Evolutionary conservation across 1,139 yeast genomes (phyloP), one percentile per base, ranked within the genome.

Genomic region (Groenewaldozyma sp.): DNA sequence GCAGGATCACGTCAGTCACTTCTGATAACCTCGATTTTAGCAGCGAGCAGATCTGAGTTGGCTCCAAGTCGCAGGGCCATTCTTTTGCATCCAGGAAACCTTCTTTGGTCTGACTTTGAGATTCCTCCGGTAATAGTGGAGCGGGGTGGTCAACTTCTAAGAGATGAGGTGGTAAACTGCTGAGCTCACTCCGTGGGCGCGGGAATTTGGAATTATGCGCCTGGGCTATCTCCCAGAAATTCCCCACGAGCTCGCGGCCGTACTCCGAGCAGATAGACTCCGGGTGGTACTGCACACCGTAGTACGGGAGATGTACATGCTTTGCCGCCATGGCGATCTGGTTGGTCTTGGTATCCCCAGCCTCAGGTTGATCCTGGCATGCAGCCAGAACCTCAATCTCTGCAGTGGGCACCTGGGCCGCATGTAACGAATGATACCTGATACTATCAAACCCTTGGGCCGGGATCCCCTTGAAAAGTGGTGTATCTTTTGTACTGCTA

Each of bases 261-360:
- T 63, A 55, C 10, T 68, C 64, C 0, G 97, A 87, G 53, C 95
- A 86, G 31, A 91, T 75, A 0, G 96, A 86, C 55, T 93, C 99
- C 0, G 98, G 98, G 54, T 93, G 99, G 54, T 88, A 93, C 53
- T 93, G 99, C 2, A 93, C 96, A 0, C 95, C 98, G 60, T 71
- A 88, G 62, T 82, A 82, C 0, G 97, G 97, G 21, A 66, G 61
- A 0, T 38, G 21, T 0, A 40, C 51, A 53, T 84, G 91, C 52
- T 64, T 72, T 0, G 73, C 93, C 1, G 94, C 95, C 98, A 91
- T 88, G 31, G 86, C 57, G 1, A 47, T 31, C 13, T 34, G 20
- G 4, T 35, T 35, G 14, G 36, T 17, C 5, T 35, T 35, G 14
- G 36, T 17, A 2, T 37, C 43, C 4, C 49, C 49, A 4, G 58